Evolutionary conservation across 2,329 filamentous ascomycete species (phyloP), one percentile per base, ranked within the genome.

Genomic region (Thelonectria olida): DNA sequence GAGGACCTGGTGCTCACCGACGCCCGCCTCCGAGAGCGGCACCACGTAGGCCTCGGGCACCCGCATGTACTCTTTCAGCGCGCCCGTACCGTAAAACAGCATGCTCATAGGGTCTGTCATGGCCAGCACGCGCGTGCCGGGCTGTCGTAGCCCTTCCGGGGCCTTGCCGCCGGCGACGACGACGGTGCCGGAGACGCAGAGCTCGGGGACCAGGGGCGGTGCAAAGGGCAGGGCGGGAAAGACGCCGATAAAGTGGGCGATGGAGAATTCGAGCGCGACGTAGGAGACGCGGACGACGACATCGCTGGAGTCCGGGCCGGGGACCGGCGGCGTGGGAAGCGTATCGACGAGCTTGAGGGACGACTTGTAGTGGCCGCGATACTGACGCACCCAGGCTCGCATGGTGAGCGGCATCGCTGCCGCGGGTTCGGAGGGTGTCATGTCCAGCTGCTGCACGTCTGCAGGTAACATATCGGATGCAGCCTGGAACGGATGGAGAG

Each of bases 11-110:
- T 31, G 23, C 25, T 48, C 25, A n/a, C 44, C 44, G 38, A 38
- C 25, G 22, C 39, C 34, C 15, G 51, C 20, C 38, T 54, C 39
- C 51, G 51, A 44, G 27, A 54, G 19, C 34, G 51, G 51, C 25
- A 44, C 51, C 23, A 54, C 51, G 13, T 28, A 28, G 27, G 17
- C 17, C 36, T 58, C 55, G 8, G 55, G 55, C 22, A 58, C 19
- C 12, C 55, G 55, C 55, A 47, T 58, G 48, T 58, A 58, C 38
- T 58, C 55, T 27, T 22, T 58, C 36, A 58, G 45, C 17, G 55
- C 55, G 47, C 55, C 55, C 27, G 55, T 53, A 47, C 55, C 55
- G 39, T n/a, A 19, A 23, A 58, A 52, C 8, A 52, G 12, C 54
- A 58, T 58, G 38, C 38, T 45, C 22, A 47, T 34, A 9, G 54